Conservation (phyloP, 495 filamentous ascomycete genomes). For the Aspergillus bridgeri region DNA sequence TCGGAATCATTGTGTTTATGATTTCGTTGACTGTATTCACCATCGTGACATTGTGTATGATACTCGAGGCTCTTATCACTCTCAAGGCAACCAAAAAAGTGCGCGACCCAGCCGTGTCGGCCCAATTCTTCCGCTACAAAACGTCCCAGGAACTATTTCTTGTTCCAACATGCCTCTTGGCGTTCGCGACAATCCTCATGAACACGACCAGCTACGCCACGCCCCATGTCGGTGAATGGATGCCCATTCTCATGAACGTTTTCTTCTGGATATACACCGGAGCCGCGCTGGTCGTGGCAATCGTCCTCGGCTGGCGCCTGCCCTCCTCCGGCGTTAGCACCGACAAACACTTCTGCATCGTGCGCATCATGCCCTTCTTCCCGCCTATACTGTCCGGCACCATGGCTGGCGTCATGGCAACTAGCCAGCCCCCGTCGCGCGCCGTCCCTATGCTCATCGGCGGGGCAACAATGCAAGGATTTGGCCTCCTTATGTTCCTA, state of each 20-base stretch:
- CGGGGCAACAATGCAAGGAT: conserved; percentile 26
- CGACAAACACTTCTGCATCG: conserved; percentile 11
- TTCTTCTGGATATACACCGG: conserved; percentile 36
- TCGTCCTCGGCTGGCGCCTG: conserved; percentile 15
- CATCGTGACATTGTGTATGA: conserved; percentile 39
- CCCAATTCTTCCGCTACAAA: conserved; percentile 37
- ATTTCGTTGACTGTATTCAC: conserved; percentile 53
- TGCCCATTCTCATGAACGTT: conserved; percentile 13
- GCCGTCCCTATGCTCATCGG: conserved; percentile 27
- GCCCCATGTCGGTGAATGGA: conserved; percentile 15
- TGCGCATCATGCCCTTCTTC: conserved; percentile 18
- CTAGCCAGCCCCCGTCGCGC: conserved; percentile 15
- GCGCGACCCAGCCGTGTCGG: background rate
- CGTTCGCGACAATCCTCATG: conserved; percentile 22
- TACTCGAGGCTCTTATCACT: conserved; percentile 27
- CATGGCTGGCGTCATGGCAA: conserved; percentile 21
- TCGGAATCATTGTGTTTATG: conserved; percentile 56
- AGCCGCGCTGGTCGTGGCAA: conserved; percentile 11
- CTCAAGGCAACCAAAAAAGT: background rate
- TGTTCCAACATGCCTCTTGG: conserved; percentile 11
- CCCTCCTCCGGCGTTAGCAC: conserved; percentile 9
- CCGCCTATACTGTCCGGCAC: conserved; percentile 30
- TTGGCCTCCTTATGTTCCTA: conserved; percentile 27
- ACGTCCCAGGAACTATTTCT: conserved; percentile 46
- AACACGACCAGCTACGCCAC: conserved; percentile 16